These are phyloP conservation scores for Fusarium secorum DNA, from an alignment of 2,329 filamentous ascomycete species.

Conservation along the genomic window DNA sequence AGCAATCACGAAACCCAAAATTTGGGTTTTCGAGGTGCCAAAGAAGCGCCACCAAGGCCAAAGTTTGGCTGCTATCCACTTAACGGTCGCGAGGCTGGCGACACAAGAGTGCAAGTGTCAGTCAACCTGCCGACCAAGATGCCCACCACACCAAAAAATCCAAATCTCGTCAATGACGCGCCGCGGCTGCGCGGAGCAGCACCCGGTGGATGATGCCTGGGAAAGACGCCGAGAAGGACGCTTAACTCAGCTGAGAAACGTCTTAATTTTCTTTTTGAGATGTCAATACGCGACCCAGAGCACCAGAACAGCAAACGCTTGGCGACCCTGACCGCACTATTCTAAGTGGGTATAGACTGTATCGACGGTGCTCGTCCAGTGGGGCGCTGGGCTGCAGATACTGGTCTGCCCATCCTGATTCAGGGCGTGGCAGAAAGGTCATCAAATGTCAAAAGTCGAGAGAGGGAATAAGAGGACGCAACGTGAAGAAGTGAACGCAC, in stretches of 20 bases:
- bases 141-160: conserved; percentile 20
- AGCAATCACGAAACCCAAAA: conserved; percentile 16
- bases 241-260: conserved; percentile 41
- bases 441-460: conserved; percentile 28
- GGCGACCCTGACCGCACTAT: conserved; percentile 34
- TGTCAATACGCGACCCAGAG: conserved; percentile 20
- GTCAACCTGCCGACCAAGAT: conserved; percentile 8
- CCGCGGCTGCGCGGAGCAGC: conserved; percentile 25
- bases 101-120: conserved; percentile 9
- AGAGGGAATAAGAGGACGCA: conserved; percentile 3
- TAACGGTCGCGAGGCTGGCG: conserved; percentile 36
- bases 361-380: conserved; percentile 34
- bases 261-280: conserved; percentile 16
- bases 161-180: conserved; percentile 35
- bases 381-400: conserved; percentile 32
- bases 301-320: conserved; percentile 33
- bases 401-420: conserved; percentile 35
- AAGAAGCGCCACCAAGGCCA: conserved; percentile 26
- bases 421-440: conserved; percentile 22
- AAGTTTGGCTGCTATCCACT: conserved; percentile 18
- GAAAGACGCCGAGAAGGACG: conserved; percentile 31
- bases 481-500: conserved; percentile 14
- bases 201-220: conserved; percentile 33
- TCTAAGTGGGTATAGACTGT: conserved; percentile 27
- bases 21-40: conserved; percentile 12